These are phyloP conservation scores for Abrus pulchellus DNA, from an alignment of 306 rosid species.

Conservation along the genomic window DNA sequence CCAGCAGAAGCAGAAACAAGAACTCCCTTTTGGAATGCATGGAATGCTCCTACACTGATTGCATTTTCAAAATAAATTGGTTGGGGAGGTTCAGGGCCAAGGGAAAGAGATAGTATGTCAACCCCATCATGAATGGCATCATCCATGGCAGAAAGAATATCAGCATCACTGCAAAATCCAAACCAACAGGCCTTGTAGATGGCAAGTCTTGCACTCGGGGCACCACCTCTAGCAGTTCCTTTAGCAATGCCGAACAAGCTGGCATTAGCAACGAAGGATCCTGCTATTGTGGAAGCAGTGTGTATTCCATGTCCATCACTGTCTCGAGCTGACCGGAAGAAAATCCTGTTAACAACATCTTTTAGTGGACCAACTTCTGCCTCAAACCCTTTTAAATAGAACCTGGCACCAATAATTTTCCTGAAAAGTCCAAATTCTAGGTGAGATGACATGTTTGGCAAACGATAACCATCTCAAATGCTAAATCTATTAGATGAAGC, in stretches of 20 bases:
- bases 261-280: conserved; percentile 57
- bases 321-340: conserved; percentile 68
- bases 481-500: neutral
- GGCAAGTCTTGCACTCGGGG: conserved; percentile 68
- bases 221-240: conserved; percentile 81
- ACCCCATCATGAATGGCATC: conserved; percentile 79
- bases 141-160: conserved; percentile 70
- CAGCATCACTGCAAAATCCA: conserved; percentile 63
- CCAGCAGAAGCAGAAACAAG: conserved; percentile 83
- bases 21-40: conserved; percentile 70
- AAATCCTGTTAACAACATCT: conserved; percentile 45
- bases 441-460: conserved; percentile 20
- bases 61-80: conserved; percentile 60
- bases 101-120: conserved; percentile 76
- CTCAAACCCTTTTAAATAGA: conserved; percentile 62
- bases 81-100: conserved; percentile 73
- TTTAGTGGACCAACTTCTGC: conserved; percentile 64
- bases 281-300: conserved; percentile 83
- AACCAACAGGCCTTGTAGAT: conserved; percentile 89
- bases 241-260: conserved; percentile 68
- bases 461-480: conserved; percentile 3
- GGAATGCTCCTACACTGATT: conserved; percentile 68
- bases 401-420: conserved; percentile 72
- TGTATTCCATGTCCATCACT: conserved; percentile 78
- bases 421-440: conserved; percentile 50